Conservation (phyloP, 257 asterid species). For the Fraxinus cuspidata region DNA sequence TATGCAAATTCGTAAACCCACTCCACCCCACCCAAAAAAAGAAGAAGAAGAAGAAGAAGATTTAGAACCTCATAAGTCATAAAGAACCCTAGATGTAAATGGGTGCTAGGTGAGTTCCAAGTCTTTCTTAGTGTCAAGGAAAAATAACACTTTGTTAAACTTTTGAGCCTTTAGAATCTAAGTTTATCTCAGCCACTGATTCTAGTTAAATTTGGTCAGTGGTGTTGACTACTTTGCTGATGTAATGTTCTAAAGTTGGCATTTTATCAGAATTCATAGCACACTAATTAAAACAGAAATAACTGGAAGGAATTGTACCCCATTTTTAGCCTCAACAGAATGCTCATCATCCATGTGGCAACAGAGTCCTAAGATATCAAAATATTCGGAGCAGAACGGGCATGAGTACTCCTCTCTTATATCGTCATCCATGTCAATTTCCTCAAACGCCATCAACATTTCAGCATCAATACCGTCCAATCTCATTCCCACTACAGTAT, state of each 20-base stretch:
- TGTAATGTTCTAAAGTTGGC: neutral
- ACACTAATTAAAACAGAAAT: neutral
- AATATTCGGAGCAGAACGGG: slow-evolving; percentile 74
- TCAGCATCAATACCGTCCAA: slow-evolving; percentile 75
- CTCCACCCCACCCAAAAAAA: too few relatives aligned
- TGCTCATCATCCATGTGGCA: slow-evolving; percentile 90
- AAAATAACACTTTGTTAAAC: neutral
- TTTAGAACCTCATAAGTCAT: neutral
- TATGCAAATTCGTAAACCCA: too few relatives aligned
- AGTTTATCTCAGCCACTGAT: neutral
- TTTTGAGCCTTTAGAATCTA: neutral
- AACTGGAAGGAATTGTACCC: slow-evolving; percentile 42
- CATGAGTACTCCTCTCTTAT: slow-evolving; percentile 73
- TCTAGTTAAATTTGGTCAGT: neutral
- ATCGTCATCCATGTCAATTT: slow-evolving; percentile 70
- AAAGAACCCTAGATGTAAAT: neutral
- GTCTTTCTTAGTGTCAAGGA: neutral
- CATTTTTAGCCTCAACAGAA: slow-evolving; percentile 76
- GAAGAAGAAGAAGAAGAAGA: neutral
- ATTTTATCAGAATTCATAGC: neutral
- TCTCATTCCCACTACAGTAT: slow-evolving; percentile 43
- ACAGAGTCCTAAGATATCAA: slow-evolving; percentile 77
- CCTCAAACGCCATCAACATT: slow-evolving; percentile 81
- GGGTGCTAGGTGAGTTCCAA: neutral
- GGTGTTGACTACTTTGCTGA: neutral